Percentiles rank a stretch among this genome's conserved stretches.
phyloP scores from a whole-genome alignment of 495 filamentous ascomycete genomes.

The Elaphomyces granulatus region DNA sequence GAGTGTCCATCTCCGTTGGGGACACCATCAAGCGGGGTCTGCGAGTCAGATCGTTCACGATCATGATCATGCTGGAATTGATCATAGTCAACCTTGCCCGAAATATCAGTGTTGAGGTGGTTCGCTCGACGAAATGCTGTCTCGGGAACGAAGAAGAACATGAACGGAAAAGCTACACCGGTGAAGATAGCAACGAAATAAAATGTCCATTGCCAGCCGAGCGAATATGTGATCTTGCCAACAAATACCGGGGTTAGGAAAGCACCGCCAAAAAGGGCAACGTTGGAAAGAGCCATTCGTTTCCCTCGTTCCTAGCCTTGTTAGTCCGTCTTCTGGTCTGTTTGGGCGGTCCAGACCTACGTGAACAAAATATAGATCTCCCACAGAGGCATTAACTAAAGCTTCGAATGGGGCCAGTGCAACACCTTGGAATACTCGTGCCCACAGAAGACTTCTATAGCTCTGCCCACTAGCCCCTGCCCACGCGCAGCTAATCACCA shows the following conservation, averaged over 20 bases:
- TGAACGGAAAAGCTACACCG: slow-evolving; percentile 44
- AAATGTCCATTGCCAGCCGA: slow-evolving; percentile 70
- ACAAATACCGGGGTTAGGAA: slow-evolving; percentile 85
- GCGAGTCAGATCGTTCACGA: slow-evolving; percentile 4
- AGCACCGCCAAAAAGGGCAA: slow-evolving; percentile 79
- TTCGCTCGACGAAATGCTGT: slow-evolving; percentile 59
- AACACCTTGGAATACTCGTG: slow-evolving; percentile 61
- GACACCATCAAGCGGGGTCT: slow-evolving; percentile 2
- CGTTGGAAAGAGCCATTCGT: slow-evolving; percentile 81
- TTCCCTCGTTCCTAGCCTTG: slow-evolving; percentile 71
- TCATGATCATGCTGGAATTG: neutral
- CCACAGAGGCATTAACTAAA: slow-evolving; percentile 61
- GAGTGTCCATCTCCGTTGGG: slow-evolving; percentile 1
- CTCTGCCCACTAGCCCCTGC: slow-evolving; percentile 52
- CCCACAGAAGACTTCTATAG: slow-evolving; percentile 57
- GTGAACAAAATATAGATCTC: slow-evolving; percentile 66
- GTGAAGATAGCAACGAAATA: slow-evolving; percentile 57
- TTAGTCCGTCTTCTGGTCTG: slow-evolving; percentile 8
- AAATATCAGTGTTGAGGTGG: slow-evolving; percentile 47
- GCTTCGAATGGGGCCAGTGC: slow-evolving; percentile 65
- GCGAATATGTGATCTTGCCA: slow-evolving; percentile 62
- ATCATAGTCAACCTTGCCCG: slow-evolving; percentile 8
- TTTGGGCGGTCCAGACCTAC: slow-evolving; percentile 38
- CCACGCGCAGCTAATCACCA: slow-evolving; percentile 63
- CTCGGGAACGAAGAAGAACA: slow-evolving; percentile 73